Percentiles rank a stretch among this genome's conserved stretches.
Conservation (phyloP, 2,329 filamentous ascomycete species). For the Thielaviopsis euricoi region DNA sequence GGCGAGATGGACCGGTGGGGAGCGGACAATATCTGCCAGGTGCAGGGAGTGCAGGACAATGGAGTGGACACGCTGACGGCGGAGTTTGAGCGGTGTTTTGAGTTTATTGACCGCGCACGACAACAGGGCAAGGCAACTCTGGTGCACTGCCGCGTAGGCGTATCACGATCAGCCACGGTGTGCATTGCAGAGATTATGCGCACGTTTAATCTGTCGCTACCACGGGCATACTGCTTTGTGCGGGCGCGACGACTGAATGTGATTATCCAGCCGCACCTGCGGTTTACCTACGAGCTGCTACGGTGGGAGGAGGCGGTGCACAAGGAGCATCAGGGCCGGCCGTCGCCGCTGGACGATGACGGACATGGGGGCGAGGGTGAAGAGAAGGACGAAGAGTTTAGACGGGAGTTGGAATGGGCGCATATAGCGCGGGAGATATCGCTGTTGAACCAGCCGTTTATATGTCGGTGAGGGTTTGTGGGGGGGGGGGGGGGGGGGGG, state of each 20-base stretch:
- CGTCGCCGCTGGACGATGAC: slow-evolving; percentile 23
- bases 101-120: slow-evolving; percentile 79
- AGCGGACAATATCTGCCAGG: slow-evolving; percentile 57
- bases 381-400: background rate
- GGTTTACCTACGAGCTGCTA: slow-evolving; percentile 86
- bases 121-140: slow-evolving; percentile 66
- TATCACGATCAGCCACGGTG: slow-evolving; percentile 88
- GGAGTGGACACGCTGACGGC: slow-evolving; percentile 82
- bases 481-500: too few species aligned
- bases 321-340: slow-evolving; percentile 24
- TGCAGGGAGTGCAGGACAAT: slow-evolving; percentile 87
- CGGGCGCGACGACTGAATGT: slow-evolving; percentile 85
- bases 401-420: slow-evolving; percentile 76
- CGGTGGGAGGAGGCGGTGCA: slow-evolving; percentile 83
- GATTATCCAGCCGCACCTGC: slow-evolving; percentile 91
- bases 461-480: slow-evolving; percentile 4
- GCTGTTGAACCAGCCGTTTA: slow-evolving; percentile 84
- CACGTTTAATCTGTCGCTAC: slow-evolving; percentile 62
- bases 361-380: too few species aligned
- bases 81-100: slow-evolving; percentile 70
- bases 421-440: slow-evolving; percentile 82
- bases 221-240: slow-evolving; percentile 90
- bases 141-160: slow-evolving; percentile 90
- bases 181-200: slow-evolving; percentile 99
- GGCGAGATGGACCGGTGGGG: slow-evolving; percentile 59